phyloP scores from a whole-genome alignment of 164 flowering plant genomes.

The Aristolochia californica region DNA sequence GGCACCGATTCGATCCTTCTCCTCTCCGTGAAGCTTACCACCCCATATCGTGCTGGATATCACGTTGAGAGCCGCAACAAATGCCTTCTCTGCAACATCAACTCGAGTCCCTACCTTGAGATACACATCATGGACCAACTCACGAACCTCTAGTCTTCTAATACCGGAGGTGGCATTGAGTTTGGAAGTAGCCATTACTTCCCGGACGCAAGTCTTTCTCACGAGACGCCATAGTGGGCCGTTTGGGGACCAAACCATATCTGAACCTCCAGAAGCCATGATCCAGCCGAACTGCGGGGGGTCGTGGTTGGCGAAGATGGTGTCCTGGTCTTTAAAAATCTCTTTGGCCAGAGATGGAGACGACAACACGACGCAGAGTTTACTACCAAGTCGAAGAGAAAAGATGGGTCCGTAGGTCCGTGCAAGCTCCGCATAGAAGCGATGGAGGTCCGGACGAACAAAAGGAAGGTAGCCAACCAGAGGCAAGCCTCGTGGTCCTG shows the following conservation, averaged over 20 bases:
- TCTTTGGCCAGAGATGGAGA: not conserved
- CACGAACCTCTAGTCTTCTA: too few species aligned
- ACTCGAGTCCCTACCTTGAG: conserved; percentile 18
- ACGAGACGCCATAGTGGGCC: conserved; percentile 23
- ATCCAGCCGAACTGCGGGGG: not conserved
- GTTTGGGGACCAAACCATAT: conserved; percentile 14
- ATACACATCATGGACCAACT: too few species aligned
- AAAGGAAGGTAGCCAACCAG: not conserved
- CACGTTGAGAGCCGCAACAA: conserved; percentile 26
- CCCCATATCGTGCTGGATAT: conserved; percentile 47
- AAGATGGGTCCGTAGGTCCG: not conserved
- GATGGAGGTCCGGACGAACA: not conserved
- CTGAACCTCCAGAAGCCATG: conserved; percentile 14
- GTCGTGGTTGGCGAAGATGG: not conserved
- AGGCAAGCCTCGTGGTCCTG: not conserved
- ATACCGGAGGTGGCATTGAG: conserved; percentile 11
- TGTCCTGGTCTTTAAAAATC: not conserved
- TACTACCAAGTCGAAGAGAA: not conserved
- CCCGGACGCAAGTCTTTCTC: conserved; percentile 22
- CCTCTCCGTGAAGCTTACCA: conserved; percentile 21
- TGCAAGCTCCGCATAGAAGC: not conserved
- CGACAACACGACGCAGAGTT: not conserved
- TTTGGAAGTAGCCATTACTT: conserved; percentile 18
- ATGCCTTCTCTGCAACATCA: conserved; percentile 30
- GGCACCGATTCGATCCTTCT: conserved; percentile 1